Evolutionary conservation across 1,284 basidiomycete species (phyloP).

Genomic region (Trametes sp.): DNA sequence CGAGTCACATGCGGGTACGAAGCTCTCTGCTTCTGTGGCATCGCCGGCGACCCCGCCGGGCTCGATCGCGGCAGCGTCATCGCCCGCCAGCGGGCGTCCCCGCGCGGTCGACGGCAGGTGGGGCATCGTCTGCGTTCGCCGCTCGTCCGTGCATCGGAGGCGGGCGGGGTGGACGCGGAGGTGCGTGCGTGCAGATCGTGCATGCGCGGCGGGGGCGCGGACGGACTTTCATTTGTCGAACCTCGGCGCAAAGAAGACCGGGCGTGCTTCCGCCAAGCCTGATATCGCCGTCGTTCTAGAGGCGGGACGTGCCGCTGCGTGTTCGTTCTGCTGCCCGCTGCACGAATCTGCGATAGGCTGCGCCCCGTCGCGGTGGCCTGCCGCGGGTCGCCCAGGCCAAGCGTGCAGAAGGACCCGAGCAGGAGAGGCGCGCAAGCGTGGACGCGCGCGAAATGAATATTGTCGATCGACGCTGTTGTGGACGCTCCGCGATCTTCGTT

Average conservation of each 20-base stretch:
- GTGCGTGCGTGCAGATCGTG: neutral
- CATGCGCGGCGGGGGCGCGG: slow-evolving; percentile 3
- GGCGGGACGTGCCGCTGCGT: neutral
- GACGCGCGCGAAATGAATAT: slow-evolving; percentile 2
- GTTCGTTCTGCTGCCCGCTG: neutral
- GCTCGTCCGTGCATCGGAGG: slow-evolving; percentile 2
- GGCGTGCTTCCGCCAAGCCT: slow-evolving; percentile 32
- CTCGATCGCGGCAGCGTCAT: slow-evolving; percentile 2
- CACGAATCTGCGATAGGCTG: slow-evolving; percentile 1
- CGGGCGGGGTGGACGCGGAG: neutral
- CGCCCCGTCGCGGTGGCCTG: neutral
- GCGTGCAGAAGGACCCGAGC: too few species aligned
- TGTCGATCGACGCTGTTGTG: slow-evolving; percentile 19
- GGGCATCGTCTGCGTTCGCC: neutral
- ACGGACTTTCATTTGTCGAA: slow-evolving; percentile 34
- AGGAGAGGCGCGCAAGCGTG: slow-evolving; percentile 1
- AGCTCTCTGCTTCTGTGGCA: slow-evolving; percentile 16
- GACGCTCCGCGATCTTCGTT: slow-evolving; percentile 23
- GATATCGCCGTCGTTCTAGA: slow-evolving; percentile 18
- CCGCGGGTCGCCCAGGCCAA: slow-evolving; percentile 5
- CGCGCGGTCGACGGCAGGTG: neutral
- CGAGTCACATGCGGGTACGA: slow-evolving; percentile 24
- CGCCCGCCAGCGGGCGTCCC: too few species aligned
- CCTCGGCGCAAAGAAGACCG: slow-evolving; percentile 33
- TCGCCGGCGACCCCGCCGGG: slow-evolving; percentile 3